Evolutionary conservation across 495 filamentous ascomycete species (phyloP).

Genomic region (Penicillium samsonianum): DNA sequence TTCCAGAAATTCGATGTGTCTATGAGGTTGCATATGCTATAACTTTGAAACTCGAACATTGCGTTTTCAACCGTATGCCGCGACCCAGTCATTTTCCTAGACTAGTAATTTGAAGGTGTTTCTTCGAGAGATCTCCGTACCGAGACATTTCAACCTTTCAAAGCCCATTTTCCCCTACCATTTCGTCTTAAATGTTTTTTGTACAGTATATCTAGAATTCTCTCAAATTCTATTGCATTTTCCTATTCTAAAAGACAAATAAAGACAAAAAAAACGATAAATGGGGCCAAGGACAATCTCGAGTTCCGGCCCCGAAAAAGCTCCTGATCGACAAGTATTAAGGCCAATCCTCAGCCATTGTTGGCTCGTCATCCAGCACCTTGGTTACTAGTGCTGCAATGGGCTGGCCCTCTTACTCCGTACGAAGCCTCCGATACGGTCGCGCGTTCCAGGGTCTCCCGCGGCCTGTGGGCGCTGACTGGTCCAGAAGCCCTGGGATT

Average conservation of each 20-base stretch:
- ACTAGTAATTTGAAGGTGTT: slow-evolving; percentile 14
- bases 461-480: slow-evolving; percentile 25
- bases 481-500: slow-evolving; percentile 28
- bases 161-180: slow-evolving; percentile 6
- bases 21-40: background rate
- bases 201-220: background rate
- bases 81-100: slow-evolving; percentile 36
- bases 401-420: slow-evolving; percentile 16
- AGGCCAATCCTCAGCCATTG: slow-evolving; percentile 12
- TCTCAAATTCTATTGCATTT: background rate
- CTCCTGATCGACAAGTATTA: slow-evolving; percentile 28
- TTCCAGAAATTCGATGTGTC: slow-evolving; percentile 2
- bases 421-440: slow-evolving; percentile 28
- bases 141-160: slow-evolving; percentile 15
- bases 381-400: slow-evolving; percentile 25
- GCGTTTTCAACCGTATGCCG: slow-evolving; percentile 27
- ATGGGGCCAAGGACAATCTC: background rate
- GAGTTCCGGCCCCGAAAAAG: slow-evolving; percentile 14
- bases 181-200: background rate
- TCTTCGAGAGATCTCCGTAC: slow-evolving; percentile 17
- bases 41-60: slow-evolving; percentile 16
- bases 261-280: background rate
- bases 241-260: background rate
- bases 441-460: slow-evolving; percentile 34
- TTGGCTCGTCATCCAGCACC: slow-evolving; percentile 26